A percentile compares a stretch with the other conserved stretches of the same genome.
phyloP scores from a whole-genome alignment of 2,329 filamentous ascomycete genomes.

The Tolypocladium endophyticum region DNA sequence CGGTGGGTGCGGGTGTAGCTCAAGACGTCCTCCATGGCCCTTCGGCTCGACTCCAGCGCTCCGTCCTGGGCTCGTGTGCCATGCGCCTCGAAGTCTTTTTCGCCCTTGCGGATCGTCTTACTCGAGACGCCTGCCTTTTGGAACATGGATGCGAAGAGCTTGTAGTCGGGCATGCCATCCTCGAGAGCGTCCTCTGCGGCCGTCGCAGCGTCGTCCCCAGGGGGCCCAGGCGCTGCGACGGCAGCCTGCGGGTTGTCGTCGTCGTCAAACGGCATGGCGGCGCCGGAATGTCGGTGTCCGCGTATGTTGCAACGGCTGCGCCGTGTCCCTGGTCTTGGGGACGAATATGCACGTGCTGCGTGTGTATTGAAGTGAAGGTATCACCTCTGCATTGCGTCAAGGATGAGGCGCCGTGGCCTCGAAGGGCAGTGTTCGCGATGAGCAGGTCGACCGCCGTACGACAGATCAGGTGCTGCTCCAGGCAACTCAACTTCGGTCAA shows the following conservation, averaged over 20 bases:
- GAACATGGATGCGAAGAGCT: conserved; percentile 51
- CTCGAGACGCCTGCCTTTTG: conserved; percentile 39
- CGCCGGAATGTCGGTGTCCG: neutral
- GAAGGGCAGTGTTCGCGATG: neutral
- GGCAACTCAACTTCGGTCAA: neutral
- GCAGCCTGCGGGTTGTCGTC: conserved; percentile 26
- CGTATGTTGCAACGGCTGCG: neutral
- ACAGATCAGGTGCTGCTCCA: neutral
- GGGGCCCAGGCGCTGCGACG: conserved; percentile 7
- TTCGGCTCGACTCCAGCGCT: conserved; percentile 68
- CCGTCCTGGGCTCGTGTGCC: conserved; percentile 72
- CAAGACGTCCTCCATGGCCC: conserved; percentile 83
- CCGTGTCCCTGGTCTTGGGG: neutral
- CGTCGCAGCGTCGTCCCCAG: conserved; percentile 14
- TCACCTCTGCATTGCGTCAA: neutral
- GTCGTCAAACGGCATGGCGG: conserved; percentile 31
- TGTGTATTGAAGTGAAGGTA: neutral
- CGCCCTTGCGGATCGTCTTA: conserved; percentile 75
- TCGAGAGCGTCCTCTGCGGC: conserved; percentile 50
- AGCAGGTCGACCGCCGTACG: neutral
- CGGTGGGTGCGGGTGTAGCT: conserved; percentile 65
- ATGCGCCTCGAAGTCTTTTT: conserved; percentile 96
- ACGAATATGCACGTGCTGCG: neutral
- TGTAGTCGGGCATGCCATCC: conserved; percentile 81
- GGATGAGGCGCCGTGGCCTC: neutral